Base-by-base conservation (phyloP, 2,329 filamentous ascomycete genomes). In the Pleomassaria siparia region DNA sequence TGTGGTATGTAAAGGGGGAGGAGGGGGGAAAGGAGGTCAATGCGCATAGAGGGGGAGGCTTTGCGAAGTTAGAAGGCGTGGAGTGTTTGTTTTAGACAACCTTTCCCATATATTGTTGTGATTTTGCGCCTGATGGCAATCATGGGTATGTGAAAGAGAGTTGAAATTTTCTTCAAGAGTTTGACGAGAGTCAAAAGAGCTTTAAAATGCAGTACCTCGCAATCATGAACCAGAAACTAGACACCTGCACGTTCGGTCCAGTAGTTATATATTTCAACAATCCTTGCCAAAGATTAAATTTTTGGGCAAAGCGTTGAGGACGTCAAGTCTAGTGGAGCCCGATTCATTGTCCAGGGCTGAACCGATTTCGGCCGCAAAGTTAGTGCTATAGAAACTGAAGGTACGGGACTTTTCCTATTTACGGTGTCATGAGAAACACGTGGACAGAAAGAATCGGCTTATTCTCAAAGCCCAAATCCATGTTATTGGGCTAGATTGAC, bases 191-290 rank as follows among this genome's bases (percentile, higher is more conserved):
- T n/a, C n/a, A 12, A 26, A 26, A 12, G 25, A 7, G 12, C 7
- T 7, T 12, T 26, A 26, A 26, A 89, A 58, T 76, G 91, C 0
- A 60, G 60, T 63, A 12, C 47, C 53, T 4, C 51, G 58, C 22
- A 51, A 63, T n/a, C 49, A 46, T 44, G 24, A 22, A 60, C 11
- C 42, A 50, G 9, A 58, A 55, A 21, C 53, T 64, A 11, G 88
- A 92, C 67, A 80, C 92, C 11, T 80, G 79, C 67, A 91, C 88
- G 0, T 92, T 92, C 64, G 88, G 87, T 22, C 87, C 83, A 47
- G 88, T 87, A 0, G 86, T 88, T 0, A 89, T 89, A 59, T 87
- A 91, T 66, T 91, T 90, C 74, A 91, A 91, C 67, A 89, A 90
- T 54, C 88, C 88, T 0, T 79, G 82, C 55, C 44, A 50, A 15